A percentile compares a stretch with the other conserved stretches of the same genome.
Evolutionary conservation across 2,329 filamentous ascomycete species (phyloP).

Genomic region (Hysterium pulicare): DNA sequence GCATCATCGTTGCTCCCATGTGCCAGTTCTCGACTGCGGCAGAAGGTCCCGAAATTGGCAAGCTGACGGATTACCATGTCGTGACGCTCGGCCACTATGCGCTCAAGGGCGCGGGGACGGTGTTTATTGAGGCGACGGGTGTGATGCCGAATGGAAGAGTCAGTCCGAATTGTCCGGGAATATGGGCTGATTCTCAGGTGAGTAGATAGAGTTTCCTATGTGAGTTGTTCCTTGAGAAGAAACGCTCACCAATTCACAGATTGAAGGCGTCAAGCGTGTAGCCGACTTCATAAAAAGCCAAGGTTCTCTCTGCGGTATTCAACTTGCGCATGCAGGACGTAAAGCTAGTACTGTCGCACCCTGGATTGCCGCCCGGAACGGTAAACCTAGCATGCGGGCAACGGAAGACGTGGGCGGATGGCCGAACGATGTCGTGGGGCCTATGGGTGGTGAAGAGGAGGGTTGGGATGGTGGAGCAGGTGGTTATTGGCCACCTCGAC

Average conservation of each 20-base stretch:
- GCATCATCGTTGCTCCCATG: slow-evolving; percentile 39
- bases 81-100: slow-evolving; percentile 38
- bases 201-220: neutral
- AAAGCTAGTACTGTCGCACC: slow-evolving; percentile 32
- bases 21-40: slow-evolving; percentile 35
- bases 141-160: slow-evolving; percentile 36
- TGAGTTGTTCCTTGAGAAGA: neutral
- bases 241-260: slow-evolving; percentile 8
- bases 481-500: slow-evolving; percentile 36
- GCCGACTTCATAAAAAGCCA: slow-evolving; percentile 36
- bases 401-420: slow-evolving; percentile 29
- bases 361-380: slow-evolving; percentile 24
- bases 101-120: slow-evolving; percentile 33
- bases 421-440: slow-evolving; percentile 27
- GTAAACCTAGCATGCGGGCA: slow-evolving; percentile 26
- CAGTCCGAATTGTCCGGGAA: slow-evolving; percentile 33
- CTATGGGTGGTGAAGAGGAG: slow-evolving; percentile 35
- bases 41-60: slow-evolving; percentile 33
- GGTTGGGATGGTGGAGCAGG: slow-evolving; percentile 37
- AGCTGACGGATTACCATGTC: slow-evolving; percentile 35
- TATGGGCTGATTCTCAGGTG: slow-evolving; percentile 34
- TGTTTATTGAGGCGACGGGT: slow-evolving; percentile 36
- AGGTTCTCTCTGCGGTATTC: slow-evolving; percentile 28
- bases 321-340: slow-evolving; percentile 35
- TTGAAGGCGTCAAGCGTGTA: slow-evolving; percentile 28